A percentile compares a stretch with the other conserved stretches of the same genome.
These are phyloP conservation scores for Phoma sp. DNA, from an alignment of 2,329 filamentous ascomycete species.

Conservation along the genomic window DNA sequence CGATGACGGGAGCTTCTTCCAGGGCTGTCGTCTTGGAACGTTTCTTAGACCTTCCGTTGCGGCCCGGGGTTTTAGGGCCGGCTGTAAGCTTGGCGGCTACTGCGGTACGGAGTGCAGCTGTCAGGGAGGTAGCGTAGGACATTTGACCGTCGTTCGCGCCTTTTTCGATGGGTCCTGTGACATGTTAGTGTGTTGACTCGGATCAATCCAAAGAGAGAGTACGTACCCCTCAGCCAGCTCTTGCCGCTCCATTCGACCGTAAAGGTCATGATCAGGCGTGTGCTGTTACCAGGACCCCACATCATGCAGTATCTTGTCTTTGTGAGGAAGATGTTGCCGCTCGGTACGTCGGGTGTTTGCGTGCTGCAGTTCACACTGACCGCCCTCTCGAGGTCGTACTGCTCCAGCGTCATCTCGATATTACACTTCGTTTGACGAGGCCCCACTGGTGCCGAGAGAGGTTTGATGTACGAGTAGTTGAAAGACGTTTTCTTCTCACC, in stretches of 20 bases:
- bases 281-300: constrained; percentile 87
- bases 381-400: constrained; percentile 84
- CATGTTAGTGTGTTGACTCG: constrained; percentile 16
- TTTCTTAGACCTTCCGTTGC: constrained; percentile 62
- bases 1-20: constrained; percentile 51
- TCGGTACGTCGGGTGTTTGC: constrained; percentile 93
- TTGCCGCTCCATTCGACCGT: constrained; percentile 96
- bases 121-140: constrained; percentile 80
- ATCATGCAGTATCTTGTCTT: constrained; percentile 95
- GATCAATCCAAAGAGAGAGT: background rate
- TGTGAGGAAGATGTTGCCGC: constrained; percentile 85
- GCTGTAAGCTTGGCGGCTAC: constrained; percentile 66
- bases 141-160: constrained; percentile 89
- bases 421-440: constrained; percentile 95
- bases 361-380: constrained; percentile 83
- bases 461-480: constrained; percentile 88
- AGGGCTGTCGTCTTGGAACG: constrained; percentile 61
- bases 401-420: constrained; percentile 82
- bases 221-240: constrained; percentile 92
- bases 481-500: constrained; percentile 76
- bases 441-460: constrained; percentile 80
- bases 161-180: constrained; percentile 88
- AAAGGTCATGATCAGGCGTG: constrained; percentile 85
- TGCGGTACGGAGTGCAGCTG: constrained; percentile 74
- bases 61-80: constrained; percentile 53